Base-by-base conservation (phyloP, 192 early-diverging fungal species). In the Linnemannia zychae region DNA sequence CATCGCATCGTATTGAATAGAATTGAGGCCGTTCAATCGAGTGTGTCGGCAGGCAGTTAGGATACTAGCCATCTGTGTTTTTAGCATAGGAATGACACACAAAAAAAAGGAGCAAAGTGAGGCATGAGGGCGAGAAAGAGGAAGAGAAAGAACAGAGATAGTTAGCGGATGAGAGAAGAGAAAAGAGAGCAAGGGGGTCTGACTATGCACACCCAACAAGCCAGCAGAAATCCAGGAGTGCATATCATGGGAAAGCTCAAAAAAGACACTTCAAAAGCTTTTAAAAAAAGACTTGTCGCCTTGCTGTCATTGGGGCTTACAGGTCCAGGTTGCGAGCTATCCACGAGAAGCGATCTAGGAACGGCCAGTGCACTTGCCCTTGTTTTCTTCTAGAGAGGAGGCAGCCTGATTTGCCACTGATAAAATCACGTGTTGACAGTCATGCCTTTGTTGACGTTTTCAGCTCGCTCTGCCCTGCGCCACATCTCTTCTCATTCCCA, bases 341-440 rank as follows among this genome's bases (percentile, higher is more conserved):
- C n/a, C n/a, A n/a, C n/a, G n/a, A n/a, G n/a, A n/a, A n/a, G n/a
- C n/a, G n/a, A n/a, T n/a, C n/a, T n/a, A n/a, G n/a, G n/a, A n/a
- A n/a, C n/a, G n/a, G n/a, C n/a, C n/a, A n/a, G n/a, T n/a, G n/a
- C n/a, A n/a, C n/a, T n/a, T n/a, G n/a, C n/a, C n/a, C n/a, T n/a
- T n/a, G n/a, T n/a, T n/a, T n/a, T n/a, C n/a, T n/a, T n/a, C n/a
- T n/a, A n/a, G n/a, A n/a, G n/a, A n/a, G n/a, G n/a, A n/a, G n/a
- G n/a, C n/a, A n/a, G n/a, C n/a, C n/a, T 22, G 72, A 53, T 34
- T 50, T 74, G 46, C 52, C 74, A 75, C 52, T 44, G 28, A 28
- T 3, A 15, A 0, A 9, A 11, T 46, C 40, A 46, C 44, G 24
- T 63, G 57, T 15, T 3, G 11, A 40, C 69, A 46, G 38, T 71